Evolutionary conservation across 768 basidiomycete species (phyloP).

Genomic region (Ephemerocybe angulata): DNA sequence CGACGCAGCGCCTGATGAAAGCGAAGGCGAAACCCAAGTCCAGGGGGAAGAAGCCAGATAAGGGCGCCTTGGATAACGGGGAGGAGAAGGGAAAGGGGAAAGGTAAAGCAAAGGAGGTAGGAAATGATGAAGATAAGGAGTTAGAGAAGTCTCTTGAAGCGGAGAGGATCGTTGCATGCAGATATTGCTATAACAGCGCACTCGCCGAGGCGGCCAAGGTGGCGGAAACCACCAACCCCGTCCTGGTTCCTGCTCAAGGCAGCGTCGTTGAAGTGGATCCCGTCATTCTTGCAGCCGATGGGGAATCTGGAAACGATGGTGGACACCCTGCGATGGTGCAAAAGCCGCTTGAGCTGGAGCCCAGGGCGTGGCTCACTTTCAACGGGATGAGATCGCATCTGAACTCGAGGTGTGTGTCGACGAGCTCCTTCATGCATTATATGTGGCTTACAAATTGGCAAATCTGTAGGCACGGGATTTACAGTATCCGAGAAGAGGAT

Average conservation of each 20-base stretch:
- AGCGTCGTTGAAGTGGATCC: background rate
- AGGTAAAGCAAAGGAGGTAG: conserved; percentile 12
- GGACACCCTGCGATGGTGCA: background rate
- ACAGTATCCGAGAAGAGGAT: conserved; percentile 52
- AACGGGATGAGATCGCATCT: conserved; percentile 60
- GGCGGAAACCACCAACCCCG: background rate
- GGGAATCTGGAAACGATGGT: no score
- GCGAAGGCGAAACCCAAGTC: background rate
- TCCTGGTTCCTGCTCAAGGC: background rate
- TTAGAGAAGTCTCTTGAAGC: background rate
- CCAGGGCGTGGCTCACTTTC: conserved; percentile 36
- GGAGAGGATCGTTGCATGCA: conserved; percentile 16
- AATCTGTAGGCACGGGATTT: conserved; percentile 45
- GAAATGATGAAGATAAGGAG: background rate
- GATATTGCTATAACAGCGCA: background rate
- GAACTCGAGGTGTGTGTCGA: conserved; percentile 50
- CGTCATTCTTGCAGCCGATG: background rate
- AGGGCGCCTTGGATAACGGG: background rate
- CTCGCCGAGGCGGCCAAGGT: background rate
- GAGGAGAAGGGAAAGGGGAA: background rate
- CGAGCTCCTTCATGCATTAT: background rate
- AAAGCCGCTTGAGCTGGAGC: background rate
- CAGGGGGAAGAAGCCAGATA: conserved; percentile 1
- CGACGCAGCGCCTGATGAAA: background rate
- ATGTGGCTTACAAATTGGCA: background rate